Percentiles rank a stretch among this genome's conserved stretches.
Evolutionary conservation across 2,329 filamentous ascomycete species (phyloP).

Genomic region (Bipolaris gigantea): DNA sequence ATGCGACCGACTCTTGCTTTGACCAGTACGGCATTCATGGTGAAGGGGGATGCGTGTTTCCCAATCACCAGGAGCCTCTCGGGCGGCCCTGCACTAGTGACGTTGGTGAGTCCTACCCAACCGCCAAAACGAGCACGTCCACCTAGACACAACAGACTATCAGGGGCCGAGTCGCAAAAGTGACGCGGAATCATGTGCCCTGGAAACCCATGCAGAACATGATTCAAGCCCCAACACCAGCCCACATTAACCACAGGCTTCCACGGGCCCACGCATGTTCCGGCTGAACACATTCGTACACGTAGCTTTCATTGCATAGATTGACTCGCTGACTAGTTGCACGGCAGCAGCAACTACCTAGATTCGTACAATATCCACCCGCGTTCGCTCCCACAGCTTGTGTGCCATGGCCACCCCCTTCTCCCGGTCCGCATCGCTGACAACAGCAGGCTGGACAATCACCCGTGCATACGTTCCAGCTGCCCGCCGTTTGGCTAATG

Average conservation of each 20-base stretch:
- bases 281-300: neutral
- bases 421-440: conserved; percentile 61
- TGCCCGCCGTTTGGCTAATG: conserved; percentile 78
- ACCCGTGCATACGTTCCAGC: conserved; percentile 85
- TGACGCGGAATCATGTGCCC: conserved; percentile 13
- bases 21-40: neutral
- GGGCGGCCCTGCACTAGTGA: neutral
- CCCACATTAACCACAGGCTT: neutral
- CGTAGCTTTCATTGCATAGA: neutral
- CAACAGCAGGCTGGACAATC: conserved; percentile 66
- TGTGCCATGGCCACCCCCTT: conserved; percentile 64
- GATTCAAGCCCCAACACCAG: neutral
- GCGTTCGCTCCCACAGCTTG: conserved; percentile 76
- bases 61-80: neutral
- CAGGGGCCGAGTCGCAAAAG: conserved; percentile 12
- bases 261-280: neutral
- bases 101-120: neutral
- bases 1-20: neutral
- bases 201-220: neutral
- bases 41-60: conserved; percentile 3
- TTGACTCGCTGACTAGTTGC: neutral
- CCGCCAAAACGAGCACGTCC: neutral
- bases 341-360: conserved; percentile 2
- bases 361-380: conserved; percentile 86
- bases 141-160: neutral